Conservation (phyloP, 2,329 filamentous ascomycete genomes). For the Botryotinia convoluta region DNA sequence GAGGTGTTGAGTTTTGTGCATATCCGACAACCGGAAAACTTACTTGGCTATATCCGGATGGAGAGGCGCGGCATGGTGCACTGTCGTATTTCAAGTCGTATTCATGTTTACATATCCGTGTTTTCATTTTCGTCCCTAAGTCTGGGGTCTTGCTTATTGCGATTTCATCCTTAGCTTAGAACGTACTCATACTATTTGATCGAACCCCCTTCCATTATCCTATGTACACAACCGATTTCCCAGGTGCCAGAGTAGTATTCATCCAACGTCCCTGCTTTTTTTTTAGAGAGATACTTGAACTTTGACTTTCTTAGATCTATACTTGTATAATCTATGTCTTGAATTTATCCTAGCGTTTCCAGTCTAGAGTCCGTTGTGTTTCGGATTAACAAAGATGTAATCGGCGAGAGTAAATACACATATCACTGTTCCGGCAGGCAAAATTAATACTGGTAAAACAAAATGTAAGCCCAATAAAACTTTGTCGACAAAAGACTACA, state of each 20-base stretch:
- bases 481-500: too few species aligned
- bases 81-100: not conserved
- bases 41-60: not conserved
- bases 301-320: too few species aligned
- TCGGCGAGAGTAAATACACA: too few species aligned
- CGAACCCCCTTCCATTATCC: not conserved
- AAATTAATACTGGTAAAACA: too few species aligned
- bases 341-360: too few species aligned
- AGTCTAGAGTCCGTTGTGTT: too few species aligned
- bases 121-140: not conserved
- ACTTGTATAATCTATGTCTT: too few species aligned
- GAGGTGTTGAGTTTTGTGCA: not conserved
- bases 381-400: too few species aligned
- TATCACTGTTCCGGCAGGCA: too few species aligned
- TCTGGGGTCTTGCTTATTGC: not conserved
- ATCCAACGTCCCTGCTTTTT: not conserved
- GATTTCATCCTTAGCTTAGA: not conserved
- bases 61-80: not conserved
- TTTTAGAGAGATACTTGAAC: not conserved
- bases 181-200: not conserved
- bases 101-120: not conserved
- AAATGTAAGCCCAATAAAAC: too few species aligned
- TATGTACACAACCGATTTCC: not conserved
- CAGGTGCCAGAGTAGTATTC: not conserved
- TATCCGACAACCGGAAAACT: constrained; percentile 1